Evolutionary conservation across 2,329 filamentous ascomycete species (phyloP).

Genomic region (Raffaelea arxii): DNA sequence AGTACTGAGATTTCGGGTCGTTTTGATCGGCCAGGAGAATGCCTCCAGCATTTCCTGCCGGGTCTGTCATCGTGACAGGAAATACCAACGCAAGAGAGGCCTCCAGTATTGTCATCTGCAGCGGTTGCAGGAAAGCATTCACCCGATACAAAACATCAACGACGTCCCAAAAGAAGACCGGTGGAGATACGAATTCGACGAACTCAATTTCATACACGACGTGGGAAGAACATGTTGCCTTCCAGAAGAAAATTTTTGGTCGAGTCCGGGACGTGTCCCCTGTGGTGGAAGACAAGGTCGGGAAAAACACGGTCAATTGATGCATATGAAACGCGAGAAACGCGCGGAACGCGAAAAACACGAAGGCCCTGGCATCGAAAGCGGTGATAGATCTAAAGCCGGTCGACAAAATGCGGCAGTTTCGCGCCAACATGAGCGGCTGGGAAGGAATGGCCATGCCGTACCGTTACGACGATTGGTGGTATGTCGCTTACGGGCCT

Average conservation of each 20-base stretch:
- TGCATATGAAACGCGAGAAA: no score
- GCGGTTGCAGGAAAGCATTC: neutral
- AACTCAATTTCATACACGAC: neutral
- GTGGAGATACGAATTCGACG: neutral
- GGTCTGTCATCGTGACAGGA: neutral
- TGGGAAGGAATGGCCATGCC: neutral
- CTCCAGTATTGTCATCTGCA: neutral
- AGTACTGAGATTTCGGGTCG: no score
- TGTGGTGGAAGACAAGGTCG: neutral
- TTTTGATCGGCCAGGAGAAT: no score
- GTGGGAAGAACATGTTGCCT: neutral
- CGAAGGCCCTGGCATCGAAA: neutral
- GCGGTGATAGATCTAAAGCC: neutral
- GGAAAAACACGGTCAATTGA: neutral
- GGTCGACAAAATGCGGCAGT: neutral
- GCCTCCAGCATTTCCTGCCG: no score
- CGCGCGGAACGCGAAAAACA: neutral
- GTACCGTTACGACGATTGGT: neutral
- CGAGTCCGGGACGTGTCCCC: neutral
- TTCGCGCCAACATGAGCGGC: neutral
- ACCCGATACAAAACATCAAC: neutral
- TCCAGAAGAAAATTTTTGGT: neutral
- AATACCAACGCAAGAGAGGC: neutral
- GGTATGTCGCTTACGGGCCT: neutral
- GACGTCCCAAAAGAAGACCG: neutral